Percentiles rank a stretch among this genome's conserved stretches.
Evolutionary conservation across 495 filamentous ascomycete genomes (phyloP).

Genomic region (Penicillium lividum): DNA sequence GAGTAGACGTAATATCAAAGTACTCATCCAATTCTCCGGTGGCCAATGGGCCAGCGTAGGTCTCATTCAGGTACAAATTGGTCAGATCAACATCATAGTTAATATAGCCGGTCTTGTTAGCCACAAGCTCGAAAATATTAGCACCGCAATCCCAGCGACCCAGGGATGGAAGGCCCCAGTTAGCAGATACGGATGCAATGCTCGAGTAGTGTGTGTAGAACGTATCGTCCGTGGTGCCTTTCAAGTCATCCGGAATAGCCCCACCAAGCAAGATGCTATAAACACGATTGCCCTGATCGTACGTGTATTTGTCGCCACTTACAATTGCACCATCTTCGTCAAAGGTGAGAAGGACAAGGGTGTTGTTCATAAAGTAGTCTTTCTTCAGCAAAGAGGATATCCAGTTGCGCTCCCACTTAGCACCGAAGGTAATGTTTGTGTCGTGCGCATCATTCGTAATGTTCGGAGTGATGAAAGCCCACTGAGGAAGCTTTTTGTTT

Average conservation of each 20-base stretch:
- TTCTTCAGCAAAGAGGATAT: not conserved
- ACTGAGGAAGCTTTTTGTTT: not conserved
- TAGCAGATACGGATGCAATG: not conserved
- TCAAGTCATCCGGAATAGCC: not conserved
- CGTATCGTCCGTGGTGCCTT: not conserved
- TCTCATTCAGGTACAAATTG: not conserved
- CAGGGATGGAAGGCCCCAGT: not conserved
- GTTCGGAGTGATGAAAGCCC: not conserved
- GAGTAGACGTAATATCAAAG: not conserved
- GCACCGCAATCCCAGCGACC: slow-evolving; percentile 1
- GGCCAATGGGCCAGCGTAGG: not conserved
- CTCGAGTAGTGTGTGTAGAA: not conserved
- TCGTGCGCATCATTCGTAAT: slow-evolving; percentile 1
- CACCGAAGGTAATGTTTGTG: not conserved
- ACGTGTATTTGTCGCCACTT: not conserved
- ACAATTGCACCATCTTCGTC: not conserved
- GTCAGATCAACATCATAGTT: not conserved
- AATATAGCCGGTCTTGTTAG: not conserved
- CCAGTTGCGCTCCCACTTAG: not conserved
- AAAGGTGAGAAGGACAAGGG: not conserved
- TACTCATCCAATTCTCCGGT: not conserved
- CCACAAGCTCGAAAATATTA: not conserved
- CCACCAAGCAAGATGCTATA: not conserved
- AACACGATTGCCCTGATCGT: not conserved
- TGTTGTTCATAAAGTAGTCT: not conserved